These are phyloP conservation scores for Coemansia sp. DNA, from an alignment of 192 early-diverging fungal genomes.

Conservation along the genomic window DNA sequence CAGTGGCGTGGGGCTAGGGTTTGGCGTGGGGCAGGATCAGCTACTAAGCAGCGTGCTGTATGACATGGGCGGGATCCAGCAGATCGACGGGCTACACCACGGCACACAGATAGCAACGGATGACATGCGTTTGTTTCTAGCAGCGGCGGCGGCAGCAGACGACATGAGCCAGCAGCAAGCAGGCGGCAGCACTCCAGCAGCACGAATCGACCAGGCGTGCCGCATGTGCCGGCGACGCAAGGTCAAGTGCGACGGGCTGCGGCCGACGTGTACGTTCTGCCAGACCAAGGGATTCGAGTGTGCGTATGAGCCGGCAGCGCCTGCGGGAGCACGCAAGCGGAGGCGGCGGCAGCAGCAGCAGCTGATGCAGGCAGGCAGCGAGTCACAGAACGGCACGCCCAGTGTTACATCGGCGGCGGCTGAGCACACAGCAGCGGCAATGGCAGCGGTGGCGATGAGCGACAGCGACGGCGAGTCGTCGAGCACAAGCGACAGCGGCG, in stretches of 20 bases:
- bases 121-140: not conserved
- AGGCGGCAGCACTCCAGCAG: slow-evolving; percentile 5
- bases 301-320: slow-evolving; percentile 43
- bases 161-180: not conserved
- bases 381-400: slow-evolving; percentile 18
- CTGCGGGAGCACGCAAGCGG: slow-evolving; percentile 34
- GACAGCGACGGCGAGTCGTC: slow-evolving; percentile 30
- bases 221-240: slow-evolving; percentile 59
- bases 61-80: slow-evolving; percentile 45
- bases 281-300: slow-evolving; percentile 38
- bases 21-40: slow-evolving; percentile 23
- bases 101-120: slow-evolving; percentile 10
- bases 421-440: not conserved
- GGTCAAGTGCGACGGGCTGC: slow-evolving; percentile 54
- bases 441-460: not conserved
- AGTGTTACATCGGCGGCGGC: not conserved
- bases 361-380: not conserved
- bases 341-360: slow-evolving; percentile 19
- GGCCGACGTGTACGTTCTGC: slow-evolving; percentile 54
- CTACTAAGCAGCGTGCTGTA: slow-evolving; percentile 37
- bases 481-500: slow-evolving; percentile 16
- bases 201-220: slow-evolving; percentile 55
- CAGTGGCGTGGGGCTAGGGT: slow-evolving; percentile 16
- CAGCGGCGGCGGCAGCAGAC: not conserved
- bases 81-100: slow-evolving; percentile 38